Evolutionary conservation across 257 asterid genomes (phyloP), one percentile per base, ranked within the genome.

Genomic region (Verbascum thapsus): DNA sequence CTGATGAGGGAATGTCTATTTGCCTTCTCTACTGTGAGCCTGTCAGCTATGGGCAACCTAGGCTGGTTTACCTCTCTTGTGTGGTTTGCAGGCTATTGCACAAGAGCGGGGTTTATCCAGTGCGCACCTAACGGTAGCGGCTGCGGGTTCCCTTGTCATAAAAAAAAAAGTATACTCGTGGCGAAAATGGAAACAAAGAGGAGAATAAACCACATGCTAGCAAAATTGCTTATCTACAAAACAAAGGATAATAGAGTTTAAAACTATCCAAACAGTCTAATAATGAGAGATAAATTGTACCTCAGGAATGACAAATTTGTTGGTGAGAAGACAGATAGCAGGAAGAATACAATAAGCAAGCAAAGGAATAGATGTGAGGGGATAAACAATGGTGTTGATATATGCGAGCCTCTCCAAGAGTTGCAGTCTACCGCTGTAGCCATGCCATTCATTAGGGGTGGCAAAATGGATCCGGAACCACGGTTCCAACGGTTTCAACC

Each of bases 331-430:
- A 80, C 85, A 80, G 60, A 80, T 59, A 42, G 85, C 77, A 48
- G 85, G 83, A 59, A 81, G 83, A 55, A 81, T 37, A 61, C 86
- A 81, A 58, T 81, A 81, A 56, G 79, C 81, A 30, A 81, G 69
- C 74, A 81, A 57, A 0, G 86, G 86, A 53, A 81, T 66, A 6
- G 86, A 81, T 19, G 86, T 81, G 72, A 81, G 76, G 7, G 86
- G 86, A 69, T 81, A 81, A 53, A 81, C 86, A 18, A 81, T 81
- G 68, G 86, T 81, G 75, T 81, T 81, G 57, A 81, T 77, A 51
- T 81, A 81, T 11, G 83, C 86, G 40, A 80, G 66, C 42, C 86
- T 80, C 81, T 80, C 79, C 42, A 80, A 69, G 66, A 74, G 77
- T 67, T 77, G 81, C 37, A 80, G 44, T 69, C 26, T 77, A 34